Evolutionary conservation across 768 basidiomycete species (phyloP), one percentile per base, ranked within the genome.

Genomic region (Auriscalpium microsporum): DNA sequence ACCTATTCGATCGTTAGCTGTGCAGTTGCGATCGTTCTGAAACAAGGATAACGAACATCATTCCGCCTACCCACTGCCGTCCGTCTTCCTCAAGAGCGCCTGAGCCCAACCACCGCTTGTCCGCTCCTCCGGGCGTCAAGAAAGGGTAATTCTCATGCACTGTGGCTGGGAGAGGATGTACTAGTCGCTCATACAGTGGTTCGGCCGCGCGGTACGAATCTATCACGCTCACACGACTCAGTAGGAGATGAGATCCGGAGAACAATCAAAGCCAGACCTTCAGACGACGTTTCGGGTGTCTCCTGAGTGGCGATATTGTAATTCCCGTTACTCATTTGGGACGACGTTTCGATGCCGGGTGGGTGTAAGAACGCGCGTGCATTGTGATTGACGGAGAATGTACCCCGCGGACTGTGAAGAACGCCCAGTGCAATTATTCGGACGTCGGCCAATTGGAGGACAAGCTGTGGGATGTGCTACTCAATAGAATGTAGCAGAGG

Each of bases 351-450:
- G 44, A 87, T 78, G 5, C 82, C 85, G 3, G 86, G 83, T 8
- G 88, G 90, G 62, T 83, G 80, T 44, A 92, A 67, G 53, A 90
- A 78, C 42, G 75, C 62, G 52, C 75, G 78, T n/a, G 90, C 88
- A 65, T 86, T 89, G 9, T 68, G 63, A 61, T 92, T 91, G 34
- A 84, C 73, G 11, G 68, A 77, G 37, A 84, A 70, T 44, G 75
- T 66, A 51, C 79, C 81, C 42, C 77, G 74, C 5, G 84, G 83
- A 38, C 72, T 77, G 57, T 78, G 75, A 17, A 84, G 72, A 1
- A 81, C 82, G 9, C 89, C 89, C 48, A 90, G 75, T 0, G 80
- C 86, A 53, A 91, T 68, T 53, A 92, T 78, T 28, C 88, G 79
- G 36, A 87, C 80, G 63, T 92, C 90, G 8, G 76, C 72, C 40